A percentile compares a stretch with the other conserved stretches of the same genome.
These are phyloP conservation scores for Leucoagaricus sp. DNA, from an alignment of 1,284 basidiomycete species.

Conservation along the genomic window DNA sequence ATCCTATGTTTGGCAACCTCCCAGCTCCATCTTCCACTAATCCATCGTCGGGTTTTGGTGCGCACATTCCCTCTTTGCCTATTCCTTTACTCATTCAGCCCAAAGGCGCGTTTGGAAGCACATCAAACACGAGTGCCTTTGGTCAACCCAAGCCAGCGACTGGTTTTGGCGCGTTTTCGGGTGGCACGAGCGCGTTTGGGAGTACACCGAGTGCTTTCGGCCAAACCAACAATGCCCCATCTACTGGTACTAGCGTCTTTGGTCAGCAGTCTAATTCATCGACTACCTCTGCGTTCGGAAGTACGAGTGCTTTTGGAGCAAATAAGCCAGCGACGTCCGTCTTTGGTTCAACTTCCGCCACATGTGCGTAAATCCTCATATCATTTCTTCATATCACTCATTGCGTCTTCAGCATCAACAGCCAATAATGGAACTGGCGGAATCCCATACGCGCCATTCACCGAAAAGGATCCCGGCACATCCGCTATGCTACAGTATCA, in stretches of 20 bases:
- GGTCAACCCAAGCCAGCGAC: conserved; percentile 59
- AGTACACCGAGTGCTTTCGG: conserved; percentile 32
- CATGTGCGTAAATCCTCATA: conserved; percentile 42
- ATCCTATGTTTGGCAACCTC: conserved; percentile 78
- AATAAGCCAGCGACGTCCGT: conserved; percentile 20
- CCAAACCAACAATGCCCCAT: conserved; percentile 25
- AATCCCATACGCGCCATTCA: conserved; percentile 52
- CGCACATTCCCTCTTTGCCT: conserved; percentile 26
- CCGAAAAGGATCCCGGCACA: conserved; percentile 58
- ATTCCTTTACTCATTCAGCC: conserved; percentile 19
- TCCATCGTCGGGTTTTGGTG: conserved; percentile 59
- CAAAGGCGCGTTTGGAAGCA: conserved; percentile 64
- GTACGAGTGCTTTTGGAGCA: conserved; percentile 32
- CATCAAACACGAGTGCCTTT: conserved; percentile 44
- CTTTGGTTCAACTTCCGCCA: conserved; percentile 27
- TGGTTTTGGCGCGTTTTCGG: conserved; percentile 71
- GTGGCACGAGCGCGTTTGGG: conserved; percentile 48
- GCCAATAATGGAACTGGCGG: conserved; percentile 67
- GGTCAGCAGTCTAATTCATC: conserved; percentile 20
- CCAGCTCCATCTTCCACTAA: conserved; percentile 36
- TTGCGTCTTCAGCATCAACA: conserved; percentile 28
- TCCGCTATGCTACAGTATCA: conserved; percentile 61
- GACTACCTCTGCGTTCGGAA: conserved; percentile 53
- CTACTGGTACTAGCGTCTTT: conserved; percentile 23
- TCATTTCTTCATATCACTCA: conserved; percentile 10